Evolutionary conservation across 768 basidiomycete genomes (phyloP), one percentile per base, ranked within the genome.

Genomic region (Boletus speciosus): DNA sequence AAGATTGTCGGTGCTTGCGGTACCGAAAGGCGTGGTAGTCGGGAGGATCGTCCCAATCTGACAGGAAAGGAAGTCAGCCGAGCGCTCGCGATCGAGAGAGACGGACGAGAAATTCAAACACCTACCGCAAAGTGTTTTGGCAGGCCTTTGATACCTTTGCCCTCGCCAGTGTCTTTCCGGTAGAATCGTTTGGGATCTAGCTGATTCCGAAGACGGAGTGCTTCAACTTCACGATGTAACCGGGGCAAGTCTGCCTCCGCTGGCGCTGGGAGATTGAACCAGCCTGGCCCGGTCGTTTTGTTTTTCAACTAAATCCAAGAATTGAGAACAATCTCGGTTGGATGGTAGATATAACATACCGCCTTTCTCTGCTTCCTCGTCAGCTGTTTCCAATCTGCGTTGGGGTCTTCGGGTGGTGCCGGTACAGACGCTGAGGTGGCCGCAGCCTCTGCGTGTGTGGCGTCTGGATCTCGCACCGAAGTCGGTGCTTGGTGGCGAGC

Each of bases 141-240:
- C 6, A 93, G 72, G 25, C 87, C 86, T 68, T 90, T 90, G 68
- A 88, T 83, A 15, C 90, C 90, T 62, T 87, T 88, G 10, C 88
- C 83, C 71, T 94, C 90, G 5, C 89, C 88, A 54, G 88, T 86
- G 43, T 93, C 90, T 68, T 90, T 93, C 57, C 84, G 77, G 72
- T 94, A 91, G 73, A 95, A 95, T 21, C 90, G 81, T 68, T 96
- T 97, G 16, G 93, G 93, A 63, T 97, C 94, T 19, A 97, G 79
- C 53, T 92, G 87, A 66, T 93, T 93, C 47, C 87, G 82, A 44
- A 97, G 74, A 31, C 92, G 86, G 52, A 95, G 75, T 0, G 94
- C 88, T 66, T 95, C 90, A 11, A 93, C 86, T 73, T 97, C 93
- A 48, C 88, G 86, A 62, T 93, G 73, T 38, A 94, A 71, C 36